Percentiles rank a stretch among this genome's conserved stretches.
phyloP scores from a whole-genome alignment of 2,329 filamentous ascomycete species.

The Penicillium italicum region DNA sequence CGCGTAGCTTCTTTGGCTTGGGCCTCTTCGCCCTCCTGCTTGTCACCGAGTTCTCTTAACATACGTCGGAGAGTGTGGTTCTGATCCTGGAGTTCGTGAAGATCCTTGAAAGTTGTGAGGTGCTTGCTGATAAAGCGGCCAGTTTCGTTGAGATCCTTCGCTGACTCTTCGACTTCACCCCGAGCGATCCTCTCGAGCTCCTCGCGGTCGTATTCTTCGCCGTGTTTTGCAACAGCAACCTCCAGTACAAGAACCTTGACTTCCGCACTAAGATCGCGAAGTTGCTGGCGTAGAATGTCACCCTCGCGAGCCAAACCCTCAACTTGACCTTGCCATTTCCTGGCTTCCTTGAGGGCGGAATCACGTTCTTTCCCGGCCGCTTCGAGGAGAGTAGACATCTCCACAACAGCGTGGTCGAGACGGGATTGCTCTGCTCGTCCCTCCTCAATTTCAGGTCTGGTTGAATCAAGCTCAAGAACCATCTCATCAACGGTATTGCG shows the following conservation, averaged over 20 bases:
- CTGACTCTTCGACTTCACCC: conserved; percentile 68
- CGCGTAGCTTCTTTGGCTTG: conserved; percentile 55
- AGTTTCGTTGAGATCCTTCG: conserved; percentile 76
- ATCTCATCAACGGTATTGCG: conserved; percentile 78
- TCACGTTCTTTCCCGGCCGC: conserved; percentile 79
- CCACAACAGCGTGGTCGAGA: conserved; percentile 73
- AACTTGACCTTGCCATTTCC: conserved; percentile 73
- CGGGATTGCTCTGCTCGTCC: conserved; percentile 75
- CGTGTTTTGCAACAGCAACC: conserved; percentile 69
- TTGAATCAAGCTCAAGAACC: conserved; percentile 77
- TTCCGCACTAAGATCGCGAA: conserved; percentile 85
- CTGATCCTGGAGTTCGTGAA: conserved; percentile 79
- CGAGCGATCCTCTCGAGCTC: conserved; percentile 74
- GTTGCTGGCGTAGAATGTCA: conserved; percentile 76
- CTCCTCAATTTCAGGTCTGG: conserved; percentile 83
- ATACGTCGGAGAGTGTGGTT: conserved; percentile 81
- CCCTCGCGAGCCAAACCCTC: conserved; percentile 61
- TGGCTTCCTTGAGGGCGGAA: conserved; percentile 68
- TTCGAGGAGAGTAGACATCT: conserved; percentile 80
- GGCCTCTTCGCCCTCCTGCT: conserved; percentile 89
- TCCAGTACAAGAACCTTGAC: conserved; percentile 88
- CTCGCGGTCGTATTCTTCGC: conserved; percentile 70
- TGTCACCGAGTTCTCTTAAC: conserved; percentile 77
- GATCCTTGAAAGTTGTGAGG: conserved; percentile 82
- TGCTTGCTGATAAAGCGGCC: conserved; percentile 85